Percentiles rank a stretch among this genome's conserved stretches.
Evolutionary conservation across 2,329 filamentous ascomycete genomes (phyloP).

Genomic region (Exophiala viscosa): DNA sequence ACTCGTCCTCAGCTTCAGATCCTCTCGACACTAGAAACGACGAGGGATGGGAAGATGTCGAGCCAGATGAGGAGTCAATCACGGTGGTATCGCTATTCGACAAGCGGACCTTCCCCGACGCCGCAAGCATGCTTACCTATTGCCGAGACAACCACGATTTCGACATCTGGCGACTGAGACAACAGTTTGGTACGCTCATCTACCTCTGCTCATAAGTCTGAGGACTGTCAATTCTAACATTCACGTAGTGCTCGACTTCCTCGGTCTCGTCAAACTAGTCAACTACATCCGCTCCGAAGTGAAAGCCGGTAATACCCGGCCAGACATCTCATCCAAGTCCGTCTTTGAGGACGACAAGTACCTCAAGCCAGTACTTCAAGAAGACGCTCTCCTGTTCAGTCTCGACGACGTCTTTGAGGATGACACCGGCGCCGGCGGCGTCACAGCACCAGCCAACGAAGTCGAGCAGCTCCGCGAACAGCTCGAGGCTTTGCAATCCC

Average conservation of each 20-base stretch:
- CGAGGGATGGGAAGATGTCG: constrained; percentile 57
- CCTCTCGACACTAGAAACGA: constrained; percentile 42
- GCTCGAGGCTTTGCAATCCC: constrained; percentile 55
- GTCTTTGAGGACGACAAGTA: constrained; percentile 74
- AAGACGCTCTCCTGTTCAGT: constrained; percentile 83
- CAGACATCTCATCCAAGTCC: constrained; percentile 56
- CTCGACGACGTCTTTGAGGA: constrained; percentile 69
- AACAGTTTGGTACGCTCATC: constrained; percentile 41
- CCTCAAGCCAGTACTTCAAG: constrained; percentile 78
- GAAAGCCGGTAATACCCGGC: constrained; percentile 44
- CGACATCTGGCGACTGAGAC: constrained; percentile 61
- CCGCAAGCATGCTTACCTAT: constrained; percentile 63
- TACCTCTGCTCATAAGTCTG: constrained; percentile 3
- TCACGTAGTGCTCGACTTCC: constrained; percentile 60
- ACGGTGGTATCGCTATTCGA: constrained; percentile 66
- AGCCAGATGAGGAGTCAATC: constrained; percentile 60
- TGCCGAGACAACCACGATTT: constrained; percentile 65
- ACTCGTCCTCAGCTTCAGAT: constrained; percentile 32
- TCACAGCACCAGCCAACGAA: constrained; percentile 38
- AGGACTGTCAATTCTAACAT: constrained; percentile 17
- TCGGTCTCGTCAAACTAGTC: constrained; percentile 69
- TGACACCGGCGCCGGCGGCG: constrained; percentile 27
- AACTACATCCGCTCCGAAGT: constrained; percentile 59
- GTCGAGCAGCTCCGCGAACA: constrained; percentile 61
- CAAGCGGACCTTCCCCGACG: constrained; percentile 61